Percentiles rank a stretch among this genome's conserved stretches.
These are phyloP conservation scores for Ceratobasidium sp. DNA, from an alignment of 1,284 basidiomycete genomes.

Conservation along the genomic window DNA sequence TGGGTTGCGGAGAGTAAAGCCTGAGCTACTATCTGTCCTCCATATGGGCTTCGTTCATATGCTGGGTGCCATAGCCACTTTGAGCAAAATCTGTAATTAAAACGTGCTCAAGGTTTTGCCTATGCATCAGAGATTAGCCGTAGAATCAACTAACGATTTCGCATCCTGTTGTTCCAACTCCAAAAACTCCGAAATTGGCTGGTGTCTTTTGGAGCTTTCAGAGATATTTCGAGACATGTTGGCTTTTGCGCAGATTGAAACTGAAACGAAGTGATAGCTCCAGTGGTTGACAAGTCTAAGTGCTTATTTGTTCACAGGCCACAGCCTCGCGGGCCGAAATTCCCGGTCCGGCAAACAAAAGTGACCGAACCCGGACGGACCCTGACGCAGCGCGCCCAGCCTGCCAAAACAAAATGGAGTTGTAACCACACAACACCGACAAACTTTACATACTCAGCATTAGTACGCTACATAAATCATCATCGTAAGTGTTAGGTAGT, in stretches of 20 bases:
- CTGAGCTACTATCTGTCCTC: slow-evolving; percentile 87
- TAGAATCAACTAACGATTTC: slow-evolving; percentile 62
- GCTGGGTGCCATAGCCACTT: slow-evolving; percentile 77
- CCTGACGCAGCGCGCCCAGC: too few species aligned
- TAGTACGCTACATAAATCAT: background rate
- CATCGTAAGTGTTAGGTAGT: background rate
- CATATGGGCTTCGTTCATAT: slow-evolving; percentile 83
- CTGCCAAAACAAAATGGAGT: too few species aligned
- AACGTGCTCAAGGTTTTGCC: background rate
- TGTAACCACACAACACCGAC: too few species aligned
- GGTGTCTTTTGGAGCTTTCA: slow-evolving; percentile 49
- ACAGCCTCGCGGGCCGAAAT: background rate
- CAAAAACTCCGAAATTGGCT: slow-evolving; percentile 75
- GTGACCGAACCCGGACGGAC: background rate
- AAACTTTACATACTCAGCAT: too few species aligned
- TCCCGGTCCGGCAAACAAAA: background rate
- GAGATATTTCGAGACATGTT: background rate
- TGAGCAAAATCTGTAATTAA: slow-evolving; percentile 67
- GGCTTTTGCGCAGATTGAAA: background rate
- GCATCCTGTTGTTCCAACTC: slow-evolving; percentile 81
- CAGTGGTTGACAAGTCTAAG: background rate
- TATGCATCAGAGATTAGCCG: background rate
- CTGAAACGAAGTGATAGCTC: background rate
- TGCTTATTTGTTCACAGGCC: background rate
- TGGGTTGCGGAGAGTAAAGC: slow-evolving; percentile 83